Evolutionary conservation across 768 basidiomycete species (phyloP).

Genomic region (Auricularia sp.): DNA sequence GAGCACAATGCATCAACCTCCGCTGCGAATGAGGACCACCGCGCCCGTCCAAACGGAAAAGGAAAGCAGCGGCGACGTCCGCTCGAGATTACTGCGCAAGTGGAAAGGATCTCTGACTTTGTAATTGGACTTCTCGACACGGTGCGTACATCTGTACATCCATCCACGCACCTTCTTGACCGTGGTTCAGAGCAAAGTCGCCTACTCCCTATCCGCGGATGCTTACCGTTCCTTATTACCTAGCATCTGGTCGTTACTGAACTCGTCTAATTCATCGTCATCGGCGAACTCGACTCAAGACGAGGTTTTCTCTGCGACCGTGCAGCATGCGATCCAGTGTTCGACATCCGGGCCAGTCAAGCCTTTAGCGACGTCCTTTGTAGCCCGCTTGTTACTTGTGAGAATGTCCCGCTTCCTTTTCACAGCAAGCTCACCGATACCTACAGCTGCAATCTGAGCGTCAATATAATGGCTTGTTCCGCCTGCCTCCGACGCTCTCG

Average conservation of each 20-base stretch:
- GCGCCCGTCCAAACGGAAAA: not conserved
- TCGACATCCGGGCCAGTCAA: slow-evolving; percentile 56
- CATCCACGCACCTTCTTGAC: slow-evolving; percentile 20
- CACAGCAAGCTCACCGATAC: not conserved
- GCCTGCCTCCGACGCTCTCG: slow-evolving; percentile 10
- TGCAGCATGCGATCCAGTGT: slow-evolving; percentile 56
- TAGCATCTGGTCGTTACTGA: slow-evolving; percentile 67
- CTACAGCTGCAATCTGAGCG: slow-evolving; percentile 49
- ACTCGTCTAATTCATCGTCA: slow-evolving; percentile 26
- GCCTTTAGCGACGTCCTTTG: slow-evolving; percentile 59
- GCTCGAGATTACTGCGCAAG: slow-evolving; percentile 27
- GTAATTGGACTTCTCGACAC: slow-evolving; percentile 46
- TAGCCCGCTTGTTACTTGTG: slow-evolving; percentile 62
- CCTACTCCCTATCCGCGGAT: slow-evolving; percentile 33
- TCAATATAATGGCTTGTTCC: slow-evolving; percentile 42
- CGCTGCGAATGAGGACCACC: slow-evolving; percentile 7
- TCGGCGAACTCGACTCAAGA: slow-evolving; percentile 11
- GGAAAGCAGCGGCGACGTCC: slow-evolving; percentile 3
- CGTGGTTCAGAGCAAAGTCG: not conserved
- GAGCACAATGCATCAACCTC: slow-evolving; percentile 13
- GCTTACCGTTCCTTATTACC: slow-evolving; percentile 64
- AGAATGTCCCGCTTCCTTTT: slow-evolving; percentile 14
- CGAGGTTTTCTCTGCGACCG: slow-evolving; percentile 40
- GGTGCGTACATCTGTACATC: slow-evolving; percentile 25
- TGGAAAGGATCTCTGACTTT: slow-evolving; percentile 47